A percentile compares a stretch with the other conserved stretches of the same genome.
These are phyloP conservation scores for Rhodotorula taiwanensis DNA, from an alignment of 768 basidiomycete species.

Conservation along the genomic window DNA sequence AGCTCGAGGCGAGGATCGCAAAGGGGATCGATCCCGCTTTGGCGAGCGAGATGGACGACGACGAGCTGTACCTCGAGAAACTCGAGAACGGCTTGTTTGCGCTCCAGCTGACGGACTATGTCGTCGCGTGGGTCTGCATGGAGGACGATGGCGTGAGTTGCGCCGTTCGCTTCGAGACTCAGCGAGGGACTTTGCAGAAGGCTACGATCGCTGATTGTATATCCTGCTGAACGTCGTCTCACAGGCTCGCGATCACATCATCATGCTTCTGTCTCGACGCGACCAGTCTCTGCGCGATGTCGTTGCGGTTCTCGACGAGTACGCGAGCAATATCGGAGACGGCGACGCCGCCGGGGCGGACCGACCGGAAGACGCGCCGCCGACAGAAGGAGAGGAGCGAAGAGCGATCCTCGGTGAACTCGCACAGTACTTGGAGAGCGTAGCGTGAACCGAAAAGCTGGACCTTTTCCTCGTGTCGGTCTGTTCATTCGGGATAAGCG, in stretches of 20 bases:
- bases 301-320: constrained; percentile 62
- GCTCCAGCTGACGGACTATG: constrained; percentile 85
- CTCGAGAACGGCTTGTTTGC: constrained; percentile 82
- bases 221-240: not conserved
- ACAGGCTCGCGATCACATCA: constrained; percentile 70
- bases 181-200: too few species aligned
- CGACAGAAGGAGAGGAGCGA: constrained; percentile 58
- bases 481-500: too few species aligned
- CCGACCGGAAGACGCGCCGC: constrained; percentile 46
- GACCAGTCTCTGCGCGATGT: constrained; percentile 65
- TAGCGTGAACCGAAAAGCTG: constrained; percentile 14
- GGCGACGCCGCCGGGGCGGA: constrained; percentile 33
- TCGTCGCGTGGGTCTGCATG: constrained; percentile 90
- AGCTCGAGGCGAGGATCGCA: constrained; percentile 54
- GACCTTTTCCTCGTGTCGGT: too few species aligned
- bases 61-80: constrained; percentile 74
- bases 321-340: constrained; percentile 66
- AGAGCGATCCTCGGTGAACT: constrained; percentile 42
- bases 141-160: constrained; percentile 91
- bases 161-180: not conserved
- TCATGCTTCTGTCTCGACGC: constrained; percentile 67
- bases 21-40: constrained; percentile 57
- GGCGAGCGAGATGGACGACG: constrained; percentile 56
- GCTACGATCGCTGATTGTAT: not conserved
- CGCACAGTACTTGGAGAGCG: constrained; percentile 36